Base-by-base conservation (phyloP, 495 filamentous ascomycete genomes). In the Durotheca rogersii region DNA sequence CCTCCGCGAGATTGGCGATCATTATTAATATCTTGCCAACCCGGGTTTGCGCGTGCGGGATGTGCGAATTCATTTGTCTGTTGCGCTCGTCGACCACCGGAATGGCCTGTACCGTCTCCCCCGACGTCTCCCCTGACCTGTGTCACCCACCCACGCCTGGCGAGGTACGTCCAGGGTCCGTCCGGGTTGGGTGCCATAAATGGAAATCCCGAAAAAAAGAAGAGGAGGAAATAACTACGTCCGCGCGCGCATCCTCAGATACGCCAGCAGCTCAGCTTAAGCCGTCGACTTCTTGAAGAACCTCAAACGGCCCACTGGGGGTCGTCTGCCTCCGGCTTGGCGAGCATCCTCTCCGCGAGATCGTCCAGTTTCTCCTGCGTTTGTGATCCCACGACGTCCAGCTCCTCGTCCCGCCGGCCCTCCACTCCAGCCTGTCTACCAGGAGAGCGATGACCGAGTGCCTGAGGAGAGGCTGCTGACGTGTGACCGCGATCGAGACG, bases 21-120 rank as follows among this genome's bases (percentile, higher is more conserved):
- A 53, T 53, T 42, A 46, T 45, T 53, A 53, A 53, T 45, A 45
- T 34, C 38, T 46, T 37, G 38, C 43, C 12, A 54, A 47, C 41
- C 15, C 9, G 9, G 4, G 23, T 27, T 4, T 9, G 23, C 9
- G 9, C 23, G 23, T 9, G 23, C 23, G n/a, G n/a, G n/a, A n/a
- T n/a, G n/a, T n/a, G n/a, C n/a, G n/a, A n/a, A n/a, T n/a, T 14
- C 14, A 19, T 12, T 21, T 21, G 7, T 20, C 15, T 19, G 14
- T 20, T 53, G 42, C 35, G 16, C 41, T 53, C 50, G 41, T 47
- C 34, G 29, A 36, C 21, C 6, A 1, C 15, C 25, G 21, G 35
- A 32, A 41, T 53, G 50, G 18, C 30, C 35, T 47, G 42, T 30
- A 53, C n/a, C n/a, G n/a, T n/a, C n/a, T n/a, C n/a, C n/a, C n/a